phyloP scores from a whole-genome alignment of 73 alveolate genomes.

The Stentor coeruleus region DNA sequence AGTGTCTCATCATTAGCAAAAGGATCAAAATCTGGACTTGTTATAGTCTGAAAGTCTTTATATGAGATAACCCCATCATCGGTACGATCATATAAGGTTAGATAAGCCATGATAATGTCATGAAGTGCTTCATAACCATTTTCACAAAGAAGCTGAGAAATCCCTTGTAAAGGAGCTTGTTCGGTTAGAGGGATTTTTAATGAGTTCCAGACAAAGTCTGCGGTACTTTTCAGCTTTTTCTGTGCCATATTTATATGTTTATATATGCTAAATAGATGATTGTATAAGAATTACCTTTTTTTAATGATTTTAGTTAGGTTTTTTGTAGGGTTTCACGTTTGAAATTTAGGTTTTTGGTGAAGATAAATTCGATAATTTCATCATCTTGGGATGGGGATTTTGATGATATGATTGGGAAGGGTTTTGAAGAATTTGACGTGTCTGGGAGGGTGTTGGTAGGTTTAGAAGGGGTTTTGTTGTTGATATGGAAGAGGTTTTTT shows the following conservation, averaged over 20 bases:
- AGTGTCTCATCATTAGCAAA: conserved; percentile 7
- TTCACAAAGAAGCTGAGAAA: background rate
- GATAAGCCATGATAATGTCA: background rate
- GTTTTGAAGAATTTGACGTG: too few species aligned
- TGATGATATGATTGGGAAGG: too few species aligned
- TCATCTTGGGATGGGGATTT: too few species aligned
- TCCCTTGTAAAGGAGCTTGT: conserved; percentile 12
- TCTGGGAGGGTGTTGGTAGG: too few species aligned
- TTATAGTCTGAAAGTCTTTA: conserved; percentile 8
- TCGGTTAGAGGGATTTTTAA: background rate
- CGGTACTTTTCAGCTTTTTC: conserved; percentile 15
- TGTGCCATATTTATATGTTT: background rate
- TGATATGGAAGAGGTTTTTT: too few species aligned
- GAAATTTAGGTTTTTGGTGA: too few species aligned
- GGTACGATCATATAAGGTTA: background rate
- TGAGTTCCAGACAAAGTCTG: background rate
- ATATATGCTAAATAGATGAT: too few species aligned
- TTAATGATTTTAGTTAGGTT: too few species aligned
- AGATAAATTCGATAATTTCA: too few species aligned
- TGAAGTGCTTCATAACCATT: background rate
- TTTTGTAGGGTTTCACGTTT: too few species aligned
- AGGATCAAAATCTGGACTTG: background rate
- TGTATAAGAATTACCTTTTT: too few species aligned
- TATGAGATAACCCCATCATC: background rate
- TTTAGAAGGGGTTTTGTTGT: too few species aligned